Conservation (phyloP, 2,329 filamentous ascomycete species). For the Xylaria sp. region DNA sequence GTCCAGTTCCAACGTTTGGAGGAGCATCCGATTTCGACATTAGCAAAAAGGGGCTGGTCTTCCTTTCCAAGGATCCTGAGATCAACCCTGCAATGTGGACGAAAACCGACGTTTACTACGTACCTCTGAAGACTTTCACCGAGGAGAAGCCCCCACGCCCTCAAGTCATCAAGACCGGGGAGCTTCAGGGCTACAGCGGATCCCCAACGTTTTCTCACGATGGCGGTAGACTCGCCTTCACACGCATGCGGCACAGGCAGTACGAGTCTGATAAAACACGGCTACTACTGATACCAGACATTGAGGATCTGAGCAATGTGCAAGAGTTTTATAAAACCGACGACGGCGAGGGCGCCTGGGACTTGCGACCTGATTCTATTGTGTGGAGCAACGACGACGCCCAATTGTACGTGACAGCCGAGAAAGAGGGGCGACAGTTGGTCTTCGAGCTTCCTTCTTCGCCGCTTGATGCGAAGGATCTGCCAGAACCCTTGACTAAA, state of each 20-base stretch:
- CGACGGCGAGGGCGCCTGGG: conserved; percentile 73
- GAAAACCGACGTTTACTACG: conserved; percentile 83
- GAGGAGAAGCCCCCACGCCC: conserved; percentile 62
- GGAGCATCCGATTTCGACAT: conserved; percentile 85
- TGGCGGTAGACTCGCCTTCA: conserved; percentile 77
- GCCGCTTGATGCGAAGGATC: conserved; percentile 59
- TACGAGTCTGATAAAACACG: conserved; percentile 86
- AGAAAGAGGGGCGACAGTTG: conserved; percentile 72
- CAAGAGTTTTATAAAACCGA: conserved; percentile 71
- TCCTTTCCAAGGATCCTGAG: conserved; percentile 79
- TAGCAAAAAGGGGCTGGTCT: conserved; percentile 71
- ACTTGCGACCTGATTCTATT: conserved; percentile 66
- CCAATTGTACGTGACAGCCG: conserved; percentile 77
- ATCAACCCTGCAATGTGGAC: conserved; percentile 79
- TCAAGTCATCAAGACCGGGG: conserved; percentile 66
- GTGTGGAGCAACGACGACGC: conserved; percentile 69
- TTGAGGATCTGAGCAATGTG: conserved; percentile 66
- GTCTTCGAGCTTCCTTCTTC: conserved; percentile 71
- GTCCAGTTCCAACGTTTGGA: conserved; percentile 81
- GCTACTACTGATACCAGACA: conserved; percentile 72
- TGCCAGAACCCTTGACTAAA: conserved; percentile 62
- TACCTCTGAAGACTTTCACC: conserved; percentile 71
- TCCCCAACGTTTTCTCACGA: conserved; percentile 79
- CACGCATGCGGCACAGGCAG: conserved; percentile 78
- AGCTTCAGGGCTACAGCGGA: conserved; percentile 71